Evolutionary conservation across 2,329 filamentous ascomycete genomes (phyloP).

Genomic region (Raffaelea deltoideospora): DNA sequence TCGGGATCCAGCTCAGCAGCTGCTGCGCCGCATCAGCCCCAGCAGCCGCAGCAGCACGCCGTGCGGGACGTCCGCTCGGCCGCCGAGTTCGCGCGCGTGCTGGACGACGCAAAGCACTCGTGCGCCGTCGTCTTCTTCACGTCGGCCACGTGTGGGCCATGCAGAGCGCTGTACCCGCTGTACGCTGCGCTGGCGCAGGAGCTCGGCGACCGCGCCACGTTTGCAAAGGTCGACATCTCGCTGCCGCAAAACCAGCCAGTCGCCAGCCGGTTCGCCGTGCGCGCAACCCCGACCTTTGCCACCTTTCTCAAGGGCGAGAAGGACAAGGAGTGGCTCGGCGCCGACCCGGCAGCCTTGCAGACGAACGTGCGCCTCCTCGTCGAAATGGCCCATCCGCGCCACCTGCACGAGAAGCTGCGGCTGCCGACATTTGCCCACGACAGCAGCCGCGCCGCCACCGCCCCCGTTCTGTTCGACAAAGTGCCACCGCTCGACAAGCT

Average conservation of each 20-base stretch:
- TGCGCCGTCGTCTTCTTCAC: constrained; percentile 87
- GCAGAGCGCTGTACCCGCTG: constrained; percentile 65
- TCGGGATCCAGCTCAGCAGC: neutral
- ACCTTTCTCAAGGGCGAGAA: constrained; percentile 66
- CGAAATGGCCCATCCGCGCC: constrained; percentile 58
- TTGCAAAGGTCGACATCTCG: constrained; percentile 75
- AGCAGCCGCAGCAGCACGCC: neutral
- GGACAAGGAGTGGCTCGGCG: constrained; percentile 68
- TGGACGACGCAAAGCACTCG: constrained; percentile 44
- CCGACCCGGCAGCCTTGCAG: constrained; percentile 50
- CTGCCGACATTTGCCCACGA: constrained; percentile 55
- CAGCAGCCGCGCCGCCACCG: constrained; percentile 29
- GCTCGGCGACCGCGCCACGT: constrained; percentile 46
- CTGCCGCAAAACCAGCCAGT: constrained; percentile 40
- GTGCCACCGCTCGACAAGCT: constrained; percentile 73
- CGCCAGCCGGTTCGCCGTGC: constrained; percentile 49
- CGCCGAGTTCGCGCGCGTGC: constrained; percentile 42
- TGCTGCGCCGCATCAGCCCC: too few relatives aligned
- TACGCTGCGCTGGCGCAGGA: constrained; percentile 71
- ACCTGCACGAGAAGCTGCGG: constrained; percentile 58
- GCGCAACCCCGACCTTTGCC: constrained; percentile 76
- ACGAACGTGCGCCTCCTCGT: constrained; percentile 60
- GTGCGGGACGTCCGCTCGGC: neutral
- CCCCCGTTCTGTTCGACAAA: constrained; percentile 58
- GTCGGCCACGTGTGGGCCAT: constrained; percentile 71